A percentile compares a stretch with the other conserved stretches of the same genome.
Evolutionary conservation across 257 asterid genomes (phyloP).

Genomic region (Ocimum tenuiflorum): DNA sequence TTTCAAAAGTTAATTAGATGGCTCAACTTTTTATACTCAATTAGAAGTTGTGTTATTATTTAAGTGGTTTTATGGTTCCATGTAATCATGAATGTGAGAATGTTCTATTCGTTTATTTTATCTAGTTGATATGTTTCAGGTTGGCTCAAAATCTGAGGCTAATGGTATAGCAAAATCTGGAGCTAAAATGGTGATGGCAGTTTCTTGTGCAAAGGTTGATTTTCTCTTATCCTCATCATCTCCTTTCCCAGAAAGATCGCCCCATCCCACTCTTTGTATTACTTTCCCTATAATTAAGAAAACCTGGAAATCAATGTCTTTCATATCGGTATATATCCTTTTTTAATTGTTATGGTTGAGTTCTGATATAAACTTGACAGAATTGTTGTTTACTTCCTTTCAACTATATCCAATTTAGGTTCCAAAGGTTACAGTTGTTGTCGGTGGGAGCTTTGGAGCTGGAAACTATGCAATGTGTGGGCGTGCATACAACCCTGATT

Average conservation of each 20-base stretch:
- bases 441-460: constrained; percentile 99
- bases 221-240: neutral
- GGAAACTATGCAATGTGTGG: constrained; percentile 99
- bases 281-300: neutral
- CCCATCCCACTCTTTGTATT: neutral
- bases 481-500: constrained; percentile 92
- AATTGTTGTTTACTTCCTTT: constrained; percentile 6
- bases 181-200: constrained; percentile 99
- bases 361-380: neutral
- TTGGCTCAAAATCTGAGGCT: constrained; percentile 98
- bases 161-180: constrained; percentile 97
- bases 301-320: neutral
- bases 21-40: no score
- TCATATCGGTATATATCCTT: neutral
- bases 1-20: neutral
- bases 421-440: constrained; percentile 74
- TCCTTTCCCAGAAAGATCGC: neutral
- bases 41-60: no score
- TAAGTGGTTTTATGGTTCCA: no score
- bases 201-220: constrained; percentile 92
- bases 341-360: neutral
- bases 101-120: constrained; percentile 1
- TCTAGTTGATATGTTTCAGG: constrained; percentile 41
- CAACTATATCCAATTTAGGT: constrained; percentile 40
- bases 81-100: neutral